Evolutionary conservation across 306 rosid species (phyloP), one percentile per base, ranked within the genome.

Genomic region (Cicer judaicum): DNA sequence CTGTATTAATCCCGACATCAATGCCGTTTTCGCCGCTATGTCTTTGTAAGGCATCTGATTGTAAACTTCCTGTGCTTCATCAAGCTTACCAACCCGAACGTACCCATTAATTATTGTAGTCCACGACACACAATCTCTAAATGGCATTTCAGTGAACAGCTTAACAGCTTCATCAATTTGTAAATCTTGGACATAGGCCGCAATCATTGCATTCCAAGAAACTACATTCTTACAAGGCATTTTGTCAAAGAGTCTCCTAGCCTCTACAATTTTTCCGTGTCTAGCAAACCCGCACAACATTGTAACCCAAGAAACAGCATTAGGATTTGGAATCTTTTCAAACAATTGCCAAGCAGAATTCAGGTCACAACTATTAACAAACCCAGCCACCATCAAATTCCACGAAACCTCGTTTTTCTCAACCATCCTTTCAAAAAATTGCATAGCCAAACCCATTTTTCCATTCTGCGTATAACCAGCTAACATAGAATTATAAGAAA

Each of bases 171-270:
- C 86, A 8, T 89, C 90, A 44, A 85, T 76, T 74, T 91, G 90
- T 42, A 69, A 73, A 66, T 87, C 85, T 74, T 85, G 85, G 41
- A 85, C 87, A 80, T 93, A 89, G 48, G 89, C 97, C 24, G 87
- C 83, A 61, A 93, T 84, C 92, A 93, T 91, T 44, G 97, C 98
- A 82, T 91, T 93, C 98, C 98, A 91, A 79, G 93, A 81, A 78
- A 91, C 97, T 54, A 81, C 83, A 69, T 91, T 93, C 76, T 85
- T 93, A 73, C 54, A 39, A 12, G 90, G 93, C 87, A 88, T 88
- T 56, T 68, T 66, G 74, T 91, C 84, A 67, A 93, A 93, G 71
- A 91, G 89, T 11, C 38, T 74, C 81, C 86, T 79, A 36, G 97
- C 93, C 78, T 84, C 85, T 5, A n/a, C 21, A 72, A 89, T 79